Evolutionary conservation across 345 rosid genomes (phyloP), one percentile per base, ranked within the genome.

Genomic region (Salix brachista): DNA sequence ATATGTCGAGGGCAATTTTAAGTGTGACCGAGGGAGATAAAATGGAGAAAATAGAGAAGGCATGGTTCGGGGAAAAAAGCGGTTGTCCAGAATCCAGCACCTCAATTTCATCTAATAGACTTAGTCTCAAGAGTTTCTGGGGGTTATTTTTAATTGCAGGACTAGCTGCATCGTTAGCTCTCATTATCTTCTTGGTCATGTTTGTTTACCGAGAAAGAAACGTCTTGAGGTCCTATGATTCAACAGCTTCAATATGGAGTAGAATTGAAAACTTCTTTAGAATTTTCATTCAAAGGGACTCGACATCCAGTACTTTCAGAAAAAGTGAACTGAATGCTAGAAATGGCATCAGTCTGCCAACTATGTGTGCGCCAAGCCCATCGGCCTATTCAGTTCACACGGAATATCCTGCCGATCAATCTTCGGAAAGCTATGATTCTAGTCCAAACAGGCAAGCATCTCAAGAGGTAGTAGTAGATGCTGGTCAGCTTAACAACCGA

Each of bases 121-220:
- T 81, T 6, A 50, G 83, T 58, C 73, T 81, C 26, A 18, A 73
- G 13, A 77, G 78, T 62, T 77, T 81, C 71, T 73, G 71, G 78
- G 80, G 83, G 3, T 69, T 81, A 32, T 81, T 81, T 30, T 28
- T 81, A 12, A 77, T 81, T 6, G 80, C 80, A 0, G 83, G 83
- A 61, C 2, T 69, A 26, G 78, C 71, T 66, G 69, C 80, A 5
- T 25, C 44, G 6, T 16, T 60, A 32, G 73, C 83, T 34, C 65
- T 80, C 46, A 11, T 76, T 1, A 65, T 71, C 56, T 80, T 66
- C 36, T 0, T 28, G 0, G 70, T 23, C 48, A 56, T n/a, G 44
- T 80, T 80, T 12, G 12, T 70, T 14, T 80, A 67, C 39, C 73
- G 62, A 67, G 67, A 80, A 54, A 10, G 80, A 48, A 41, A 56